Evolutionary conservation across 306 rosid genomes (phyloP).

Genomic region (Mimosa bimucronata): DNA sequence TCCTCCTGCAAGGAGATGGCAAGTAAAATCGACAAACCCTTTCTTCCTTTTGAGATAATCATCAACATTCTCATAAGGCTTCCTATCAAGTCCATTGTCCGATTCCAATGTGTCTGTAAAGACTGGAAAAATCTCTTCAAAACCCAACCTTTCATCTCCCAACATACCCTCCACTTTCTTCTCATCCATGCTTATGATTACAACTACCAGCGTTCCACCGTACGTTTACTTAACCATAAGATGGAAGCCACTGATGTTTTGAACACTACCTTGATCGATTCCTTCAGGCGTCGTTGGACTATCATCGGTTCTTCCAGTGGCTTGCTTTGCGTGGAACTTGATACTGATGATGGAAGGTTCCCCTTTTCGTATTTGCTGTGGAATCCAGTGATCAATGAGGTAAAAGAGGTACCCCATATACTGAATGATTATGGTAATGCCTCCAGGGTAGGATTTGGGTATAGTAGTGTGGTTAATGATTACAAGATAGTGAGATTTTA

Average conservation of each 20-base stretch:
- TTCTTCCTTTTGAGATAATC: not conserved
- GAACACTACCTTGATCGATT: too few species aligned
- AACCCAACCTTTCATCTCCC: not conserved
- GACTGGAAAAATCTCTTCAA: not conserved
- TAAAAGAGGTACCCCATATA: too few species aligned
- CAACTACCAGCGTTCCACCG: too few species aligned
- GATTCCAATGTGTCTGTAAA: not conserved
- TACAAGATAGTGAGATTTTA: too few species aligned
- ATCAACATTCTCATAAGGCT: not conserved
- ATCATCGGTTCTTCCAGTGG: not conserved
- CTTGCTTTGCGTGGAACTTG: not conserved
- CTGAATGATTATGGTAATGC: too few species aligned
- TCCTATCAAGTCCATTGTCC: not conserved
- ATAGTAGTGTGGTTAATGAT: too few species aligned
- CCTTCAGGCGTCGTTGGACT: not conserved
- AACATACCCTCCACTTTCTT: not conserved
- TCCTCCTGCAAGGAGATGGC: not conserved
- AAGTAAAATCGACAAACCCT: not conserved
- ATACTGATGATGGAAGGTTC: too few species aligned
- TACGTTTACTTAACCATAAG: not conserved
- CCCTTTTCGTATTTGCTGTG: too few species aligned
- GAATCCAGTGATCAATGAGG: too few species aligned
- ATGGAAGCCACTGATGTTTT: not conserved
- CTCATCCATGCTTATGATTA: too few species aligned
- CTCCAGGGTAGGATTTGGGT: too few species aligned